Percentiles rank a stretch among this genome's conserved stretches.
phyloP scores from a whole-genome alignment of 2,329 filamentous ascomycete genomes.

The Pleomassaria siparia region DNA sequence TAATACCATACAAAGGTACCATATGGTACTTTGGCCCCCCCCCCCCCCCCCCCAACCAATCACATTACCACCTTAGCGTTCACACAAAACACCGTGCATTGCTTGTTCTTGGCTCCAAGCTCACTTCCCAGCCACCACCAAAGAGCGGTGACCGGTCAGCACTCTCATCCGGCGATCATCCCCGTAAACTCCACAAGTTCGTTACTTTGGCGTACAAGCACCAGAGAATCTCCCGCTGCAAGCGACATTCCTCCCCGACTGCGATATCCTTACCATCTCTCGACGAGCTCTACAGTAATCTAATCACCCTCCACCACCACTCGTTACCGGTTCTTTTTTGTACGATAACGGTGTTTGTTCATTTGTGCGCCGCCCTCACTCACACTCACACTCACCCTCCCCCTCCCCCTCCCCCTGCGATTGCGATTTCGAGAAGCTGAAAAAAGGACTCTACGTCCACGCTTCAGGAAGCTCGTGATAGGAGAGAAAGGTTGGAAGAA shows the following conservation, averaged over 20 bases:
- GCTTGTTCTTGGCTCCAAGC: conserved; percentile 5
- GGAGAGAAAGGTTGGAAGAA: too few species aligned
- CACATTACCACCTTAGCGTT: conserved; percentile 5
- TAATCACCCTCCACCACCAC: background rate
- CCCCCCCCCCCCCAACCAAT: conserved; percentile 11
- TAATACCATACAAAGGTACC: too few species aligned
- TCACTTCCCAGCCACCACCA: conserved; percentile 12
- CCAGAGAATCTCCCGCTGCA: background rate
- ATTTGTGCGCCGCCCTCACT: too few species aligned
- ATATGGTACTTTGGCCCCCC: too few species aligned
- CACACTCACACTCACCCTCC: too few species aligned
- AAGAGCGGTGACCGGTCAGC: conserved; percentile 19
- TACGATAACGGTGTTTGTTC: too few species aligned
- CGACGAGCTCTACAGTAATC: background rate
- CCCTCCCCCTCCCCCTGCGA: too few species aligned
- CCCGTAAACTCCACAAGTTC: conserved; percentile 15
- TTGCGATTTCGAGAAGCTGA: too few species aligned
- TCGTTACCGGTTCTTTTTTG: too few species aligned
- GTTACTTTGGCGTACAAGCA: background rate
- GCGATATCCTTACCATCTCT: background rate
- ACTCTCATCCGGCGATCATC: conserved; percentile 6
- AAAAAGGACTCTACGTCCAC: too few species aligned
- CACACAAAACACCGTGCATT: conserved; percentile 16
- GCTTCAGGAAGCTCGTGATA: too few species aligned
- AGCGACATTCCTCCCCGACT: background rate